Conservation (phyloP, 2,329 filamentous ascomycete genomes). For the Tolypocladium cylindrosporum region DNA sequence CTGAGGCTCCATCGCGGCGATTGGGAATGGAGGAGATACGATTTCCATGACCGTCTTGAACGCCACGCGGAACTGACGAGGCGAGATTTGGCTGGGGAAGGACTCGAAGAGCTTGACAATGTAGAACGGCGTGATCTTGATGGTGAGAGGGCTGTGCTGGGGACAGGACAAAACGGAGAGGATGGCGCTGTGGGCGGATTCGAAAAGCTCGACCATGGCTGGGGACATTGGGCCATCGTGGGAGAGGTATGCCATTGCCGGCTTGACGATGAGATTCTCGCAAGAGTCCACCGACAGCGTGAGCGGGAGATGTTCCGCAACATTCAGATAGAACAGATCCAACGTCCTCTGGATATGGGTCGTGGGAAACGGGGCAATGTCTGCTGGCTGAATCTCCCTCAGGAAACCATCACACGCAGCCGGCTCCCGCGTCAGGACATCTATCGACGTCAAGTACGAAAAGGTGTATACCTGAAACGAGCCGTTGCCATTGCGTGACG, state of each 20-base stretch:
- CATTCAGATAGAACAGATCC: conserved; percentile 84
- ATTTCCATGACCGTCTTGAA: conserved; percentile 80
- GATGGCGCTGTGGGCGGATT: conserved; percentile 75
- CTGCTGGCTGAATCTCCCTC: conserved; percentile 41
- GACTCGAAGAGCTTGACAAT: conserved; percentile 70
- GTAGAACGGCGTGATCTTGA: conserved; percentile 70
- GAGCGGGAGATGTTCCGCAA: conserved; percentile 72
- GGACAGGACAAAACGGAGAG: conserved; percentile 74
- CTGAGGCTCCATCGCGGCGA: conserved; percentile 62
- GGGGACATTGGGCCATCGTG: conserved; percentile 31
- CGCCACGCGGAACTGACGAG: conserved; percentile 79
- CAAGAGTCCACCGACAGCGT: conserved; percentile 55
- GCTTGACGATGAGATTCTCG: conserved; percentile 63
- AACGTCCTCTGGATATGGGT: conserved; percentile 53
- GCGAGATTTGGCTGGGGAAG: conserved; percentile 69
- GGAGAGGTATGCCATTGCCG: conserved; percentile 63
- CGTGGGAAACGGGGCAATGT: conserved; percentile 18
- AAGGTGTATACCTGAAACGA: conserved; percentile 80
- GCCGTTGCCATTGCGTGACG: conserved; percentile 59
- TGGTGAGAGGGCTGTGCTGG: conserved; percentile 61
- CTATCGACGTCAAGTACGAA: conserved; percentile 71
- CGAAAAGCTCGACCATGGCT: conserved; percentile 56
- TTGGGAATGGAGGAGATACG: conserved; percentile 66
- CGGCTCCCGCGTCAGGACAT: conserved; percentile 66
- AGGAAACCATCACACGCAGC: conserved; percentile 58